phyloP scores from a whole-genome alignment of 768 basidiomycete species.

The Lactarius hatsudake region DNA sequence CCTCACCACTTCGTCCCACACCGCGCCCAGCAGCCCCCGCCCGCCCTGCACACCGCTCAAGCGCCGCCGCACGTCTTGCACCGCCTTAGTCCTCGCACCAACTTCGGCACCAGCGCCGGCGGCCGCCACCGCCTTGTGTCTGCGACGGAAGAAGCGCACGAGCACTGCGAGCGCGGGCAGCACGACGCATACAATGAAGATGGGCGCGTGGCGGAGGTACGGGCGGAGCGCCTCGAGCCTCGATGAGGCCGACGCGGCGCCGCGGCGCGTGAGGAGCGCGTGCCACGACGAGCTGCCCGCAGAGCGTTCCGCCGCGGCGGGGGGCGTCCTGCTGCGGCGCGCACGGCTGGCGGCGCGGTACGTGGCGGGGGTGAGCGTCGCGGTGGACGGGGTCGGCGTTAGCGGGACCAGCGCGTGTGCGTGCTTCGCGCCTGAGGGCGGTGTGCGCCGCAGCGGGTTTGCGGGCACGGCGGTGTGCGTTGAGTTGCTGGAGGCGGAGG shows the following conservation, averaged over 20 bases:
- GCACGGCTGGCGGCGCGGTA: conserved; percentile 1
- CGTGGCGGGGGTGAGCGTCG: background rate
- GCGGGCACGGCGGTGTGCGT: conserved; percentile 27
- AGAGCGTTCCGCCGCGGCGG: background rate
- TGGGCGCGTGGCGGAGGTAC: conserved; percentile 14
- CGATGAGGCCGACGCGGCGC: background rate
- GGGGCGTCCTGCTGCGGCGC: background rate
- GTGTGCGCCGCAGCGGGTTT: conserved; percentile 15
- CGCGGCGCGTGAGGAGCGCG: background rate
- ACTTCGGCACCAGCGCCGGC: background rate
- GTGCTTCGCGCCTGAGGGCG: background rate
- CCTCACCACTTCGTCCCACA: conserved; percentile 25
- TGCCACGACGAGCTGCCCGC: background rate
- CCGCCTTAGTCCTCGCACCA: conserved; percentile 1
- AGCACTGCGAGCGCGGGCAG: conserved; percentile 22
- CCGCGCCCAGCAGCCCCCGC: conserved; percentile 8
- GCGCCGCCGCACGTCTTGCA: conserved; percentile 26
- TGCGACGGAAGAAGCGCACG: conserved; percentile 17
- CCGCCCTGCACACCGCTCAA: conserved; percentile 18
- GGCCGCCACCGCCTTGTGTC: conserved; percentile 4
- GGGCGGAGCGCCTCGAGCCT: conserved; percentile 16
- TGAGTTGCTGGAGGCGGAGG: conserved; percentile 25
- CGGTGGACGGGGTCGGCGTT: conserved; percentile 4
- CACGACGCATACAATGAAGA: conserved; percentile 23
- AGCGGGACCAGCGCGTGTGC: conserved; percentile 5